phyloP scores from a whole-genome alignment of 2,329 filamentous ascomycete genomes.

The Bipolaris gigantea region DNA sequence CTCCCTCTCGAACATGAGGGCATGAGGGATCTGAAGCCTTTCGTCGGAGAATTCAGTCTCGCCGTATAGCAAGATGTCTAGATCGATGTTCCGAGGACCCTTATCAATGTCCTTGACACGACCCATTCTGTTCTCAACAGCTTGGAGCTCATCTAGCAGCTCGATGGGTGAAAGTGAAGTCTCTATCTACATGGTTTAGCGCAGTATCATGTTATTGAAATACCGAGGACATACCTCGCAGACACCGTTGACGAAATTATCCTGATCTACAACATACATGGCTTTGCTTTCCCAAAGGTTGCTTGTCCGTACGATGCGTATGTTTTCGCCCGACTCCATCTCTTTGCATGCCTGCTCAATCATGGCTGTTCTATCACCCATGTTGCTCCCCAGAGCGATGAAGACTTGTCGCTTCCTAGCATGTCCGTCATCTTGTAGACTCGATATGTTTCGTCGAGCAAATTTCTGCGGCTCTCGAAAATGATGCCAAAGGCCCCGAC shows the following conservation, averaged over 20 bases:
- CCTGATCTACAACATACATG: slow-evolving; percentile 94
- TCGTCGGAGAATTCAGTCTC: slow-evolving; percentile 66
- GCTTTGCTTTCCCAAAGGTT: slow-evolving; percentile 91
- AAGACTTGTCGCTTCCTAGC: slow-evolving; percentile 58
- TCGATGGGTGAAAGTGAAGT: slow-evolving; percentile 74
- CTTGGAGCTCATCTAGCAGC: slow-evolving; percentile 78
- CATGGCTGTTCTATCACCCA: slow-evolving; percentile 80
- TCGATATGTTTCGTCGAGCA: not conserved
- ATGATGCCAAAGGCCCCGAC: not conserved
- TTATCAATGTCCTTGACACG: slow-evolving; percentile 87
- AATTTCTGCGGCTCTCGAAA: not conserved
- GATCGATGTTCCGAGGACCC: slow-evolving; percentile 89
- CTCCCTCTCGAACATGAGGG: slow-evolving; percentile 82
- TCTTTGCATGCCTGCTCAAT: slow-evolving; percentile 81
- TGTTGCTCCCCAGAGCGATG: slow-evolving; percentile 88
- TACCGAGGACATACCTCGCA: slow-evolving; percentile 70
- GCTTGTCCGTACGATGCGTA: slow-evolving; percentile 78
- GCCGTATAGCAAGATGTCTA: slow-evolving; percentile 86
- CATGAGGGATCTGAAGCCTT: slow-evolving; percentile 81
- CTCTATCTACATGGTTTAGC: slow-evolving; percentile 63
- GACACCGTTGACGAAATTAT: slow-evolving; percentile 85
- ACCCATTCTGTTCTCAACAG: slow-evolving; percentile 78
- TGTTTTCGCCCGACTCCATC: slow-evolving; percentile 69
- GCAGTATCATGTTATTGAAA: not conserved
- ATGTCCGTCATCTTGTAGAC: not conserved